Base-by-base conservation (phyloP, 108 stramenopile species). In the Fistulifera pelliculosa region DNA sequence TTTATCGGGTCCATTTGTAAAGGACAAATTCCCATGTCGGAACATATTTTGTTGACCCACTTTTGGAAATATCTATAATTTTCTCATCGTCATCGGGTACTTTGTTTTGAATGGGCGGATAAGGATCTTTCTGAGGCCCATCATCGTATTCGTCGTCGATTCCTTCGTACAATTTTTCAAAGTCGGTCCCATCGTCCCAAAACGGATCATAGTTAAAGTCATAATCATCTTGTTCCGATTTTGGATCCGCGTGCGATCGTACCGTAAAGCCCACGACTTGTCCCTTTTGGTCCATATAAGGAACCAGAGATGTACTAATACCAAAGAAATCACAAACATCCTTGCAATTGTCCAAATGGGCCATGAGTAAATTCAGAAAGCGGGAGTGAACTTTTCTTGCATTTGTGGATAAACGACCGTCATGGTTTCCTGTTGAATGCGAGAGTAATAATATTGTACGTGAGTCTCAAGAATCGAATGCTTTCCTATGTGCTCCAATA, bases 1-100 rank as follows among this genome's bases (percentile, higher is more conserved):
- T 44, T 61, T 53, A 5, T 85, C 69, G 1, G 93, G 73, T 24
- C 73, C 74, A 35, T 71, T 73, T 13, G 93, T 88, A 98, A 98
- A 8, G 96, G 96, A 66, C 96, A 98, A 11, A 98, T 69, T 12
- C 94, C 95, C 85, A 96, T 71, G 59, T 87, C 91, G 11, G 88
- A 71, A 70, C 94, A 93, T 55, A 98, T 85, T 17, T 73, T 76
- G 2, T 62, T 54, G 10, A 87, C 85, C 91, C 91, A 93, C 21
- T 44, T 43, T 88, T 88, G 35, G 71, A 60, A 7, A 79, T 27
- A 11, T 70, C 65, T 17, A 79, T 42, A 23, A 91, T 79, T 8
- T 60, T 60, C 13, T 71, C 79, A 50, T 94, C 89, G 45, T 80
- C 69, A 38, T 69, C 56, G 17, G 88, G 88, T 22, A 86, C 66